Evolutionary conservation across 306 rosid genomes (phyloP), one percentile per base, ranked within the genome.

Genomic region (Sicyos edulis): DNA sequence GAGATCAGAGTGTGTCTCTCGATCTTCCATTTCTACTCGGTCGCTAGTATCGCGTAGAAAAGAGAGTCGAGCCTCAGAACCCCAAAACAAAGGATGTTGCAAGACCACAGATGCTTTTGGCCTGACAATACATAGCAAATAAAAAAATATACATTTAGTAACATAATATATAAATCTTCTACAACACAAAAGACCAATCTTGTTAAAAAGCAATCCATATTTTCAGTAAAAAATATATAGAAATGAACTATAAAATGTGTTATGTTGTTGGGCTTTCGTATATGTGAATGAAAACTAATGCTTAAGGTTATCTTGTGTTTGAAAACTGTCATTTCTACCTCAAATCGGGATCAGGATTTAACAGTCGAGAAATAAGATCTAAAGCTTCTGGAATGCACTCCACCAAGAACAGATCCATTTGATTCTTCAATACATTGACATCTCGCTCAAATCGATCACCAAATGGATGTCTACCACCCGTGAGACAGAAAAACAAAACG

Each of bases 1-100:
- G 58, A 89, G 75, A 80, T 44, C 73, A 65, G 96, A 88, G 68
- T 58, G 51, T 17, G 54, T 45, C 78, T 78, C 81, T 72, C 95
- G 83, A 58, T 89, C 86, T 82, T 89, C 97, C 58, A 61, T 32
- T 61, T 92, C 96, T 55, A 92, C 89, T 59, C 95, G 79, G 12
- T 92, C 96, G 80, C 97, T 92, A 19, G 84, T 60, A 63, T 89
- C 96, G 1, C 96, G 95, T 56, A 92, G 82, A 81, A 92, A 92
- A 8, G 97, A 85, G 10, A 92, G 95, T 75, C 92, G 84, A 54
- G 11, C 82, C 79, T 86, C 96, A 0, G 92, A 80, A 83, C 73
- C 78, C 97, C 97, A 92, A 51, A 92, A 89, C 47, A 92, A 80
- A 72, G 97, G 97, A 83, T 92, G 97, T 26, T 75, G 84, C 76